phyloP scores from a whole-genome alignment of 305 asterid species.

The Coffea humblotiana region DNA sequence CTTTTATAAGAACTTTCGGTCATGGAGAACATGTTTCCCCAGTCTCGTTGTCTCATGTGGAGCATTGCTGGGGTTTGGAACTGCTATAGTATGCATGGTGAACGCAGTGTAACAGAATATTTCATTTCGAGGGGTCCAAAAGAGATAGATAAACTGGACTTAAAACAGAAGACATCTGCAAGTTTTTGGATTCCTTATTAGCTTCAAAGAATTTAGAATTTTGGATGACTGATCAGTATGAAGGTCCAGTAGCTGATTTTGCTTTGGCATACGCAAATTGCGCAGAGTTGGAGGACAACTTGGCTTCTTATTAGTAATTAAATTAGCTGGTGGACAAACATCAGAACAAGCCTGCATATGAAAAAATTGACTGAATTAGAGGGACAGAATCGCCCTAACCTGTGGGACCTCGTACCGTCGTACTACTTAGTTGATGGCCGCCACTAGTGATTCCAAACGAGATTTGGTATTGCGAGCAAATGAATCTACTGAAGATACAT shows the following conservation, averaged over 20 bases:
- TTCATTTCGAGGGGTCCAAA: background rate
- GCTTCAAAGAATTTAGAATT: background rate
- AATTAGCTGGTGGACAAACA: background rate
- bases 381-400: background rate
- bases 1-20: background rate
- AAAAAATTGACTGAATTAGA: background rate
- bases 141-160: background rate
- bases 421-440: slow-evolving; percentile 7
- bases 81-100: background rate
- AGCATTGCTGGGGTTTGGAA: background rate
- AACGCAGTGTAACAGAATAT: background rate
- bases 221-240: background rate
- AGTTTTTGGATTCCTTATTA: background rate
- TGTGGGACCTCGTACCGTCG: slow-evolving; percentile 4
- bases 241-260: background rate
- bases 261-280: background rate
- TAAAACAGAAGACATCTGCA: background rate
- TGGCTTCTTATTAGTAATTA: no score
- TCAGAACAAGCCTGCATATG: background rate
- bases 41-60: background rate
- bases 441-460: background rate
- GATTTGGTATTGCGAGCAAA: slow-evolving; percentile 2
- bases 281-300: no score
- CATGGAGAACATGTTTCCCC: background rate
- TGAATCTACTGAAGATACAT: slow-evolving; percentile 5